A percentile compares a stretch with the other conserved stretches of the same genome.
phyloP scores from a whole-genome alignment of 805 yeast species.

The Clavispora phyllophila region DNA sequence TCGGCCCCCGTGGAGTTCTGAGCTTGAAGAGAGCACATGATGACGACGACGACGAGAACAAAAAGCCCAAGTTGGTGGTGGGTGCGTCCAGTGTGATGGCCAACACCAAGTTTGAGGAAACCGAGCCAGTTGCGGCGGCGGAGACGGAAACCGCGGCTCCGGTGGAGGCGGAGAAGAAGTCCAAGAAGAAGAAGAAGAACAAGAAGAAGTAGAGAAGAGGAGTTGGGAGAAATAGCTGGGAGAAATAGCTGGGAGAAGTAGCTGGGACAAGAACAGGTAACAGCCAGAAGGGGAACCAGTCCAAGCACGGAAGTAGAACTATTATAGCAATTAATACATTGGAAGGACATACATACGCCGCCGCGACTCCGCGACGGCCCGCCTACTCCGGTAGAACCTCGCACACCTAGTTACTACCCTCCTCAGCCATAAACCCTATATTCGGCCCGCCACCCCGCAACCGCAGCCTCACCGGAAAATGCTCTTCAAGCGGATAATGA shows the following conservation, averaged over 20 bases:
- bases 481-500: conserved; percentile 28
- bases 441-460: too few relatives aligned
- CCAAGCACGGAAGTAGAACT: background rate
- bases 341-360: background rate
- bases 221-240: too few relatives aligned
- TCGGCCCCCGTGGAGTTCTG: conserved; percentile 63
- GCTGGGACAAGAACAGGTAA: too few relatives aligned
- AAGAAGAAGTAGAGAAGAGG: conserved; percentile 1
- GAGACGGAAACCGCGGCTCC: conserved; percentile 5
- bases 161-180: conserved; percentile 25
- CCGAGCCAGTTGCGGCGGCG: conserved; percentile 5
- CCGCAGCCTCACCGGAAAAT: conserved; percentile 22
- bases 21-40: conserved; percentile 14
- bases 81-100: conserved; percentile 41
- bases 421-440: too few relatives aligned
- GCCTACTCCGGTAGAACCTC: too few relatives aligned
- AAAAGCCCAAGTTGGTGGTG: conserved; percentile 15
- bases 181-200: conserved; percentile 25
- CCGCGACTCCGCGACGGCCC: too few relatives aligned
- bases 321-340: background rate
- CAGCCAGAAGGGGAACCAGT: too few relatives aligned
- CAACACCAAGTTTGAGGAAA: conserved; percentile 28
- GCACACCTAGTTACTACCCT: background rate
- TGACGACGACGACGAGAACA: conserved; percentile 7
- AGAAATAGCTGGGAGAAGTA: too few relatives aligned